A percentile compares a stretch with the other conserved stretches of the same genome.
These are phyloP conservation scores for Cryptosporidium meleagridis DNA, from an alignment of 169 alveolate species.

Conservation along the genomic window DNA sequence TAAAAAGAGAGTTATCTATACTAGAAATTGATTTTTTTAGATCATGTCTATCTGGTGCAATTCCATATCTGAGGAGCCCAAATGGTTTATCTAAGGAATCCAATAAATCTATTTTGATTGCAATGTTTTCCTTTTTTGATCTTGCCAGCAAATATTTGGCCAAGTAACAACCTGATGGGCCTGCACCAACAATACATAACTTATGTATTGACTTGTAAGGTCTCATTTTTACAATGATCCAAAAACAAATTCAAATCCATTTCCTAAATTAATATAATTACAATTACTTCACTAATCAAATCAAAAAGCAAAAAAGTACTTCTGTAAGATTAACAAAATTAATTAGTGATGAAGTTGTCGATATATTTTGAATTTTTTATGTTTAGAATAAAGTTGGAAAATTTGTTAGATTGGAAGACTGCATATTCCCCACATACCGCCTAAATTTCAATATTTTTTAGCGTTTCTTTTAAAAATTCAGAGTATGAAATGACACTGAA, in stretches of 20 bases:
- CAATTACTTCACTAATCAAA: neutral
- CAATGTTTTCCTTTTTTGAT: slow-evolving; percentile 13
- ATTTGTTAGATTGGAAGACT: neutral
- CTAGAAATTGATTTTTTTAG: slow-evolving; percentile 19
- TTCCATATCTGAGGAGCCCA: slow-evolving; percentile 63
- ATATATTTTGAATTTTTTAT: neutral
- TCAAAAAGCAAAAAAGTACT: neutral
- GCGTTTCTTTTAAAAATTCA: slow-evolving; percentile 12
- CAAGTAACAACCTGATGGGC: slow-evolving; percentile 70
- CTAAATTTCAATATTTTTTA: slow-evolving; percentile 19
- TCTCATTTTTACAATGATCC: neutral
- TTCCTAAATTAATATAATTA: neutral
- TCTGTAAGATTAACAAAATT: neutral
- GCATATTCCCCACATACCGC: neutral
- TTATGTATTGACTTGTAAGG: neutral
- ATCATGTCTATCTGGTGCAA: slow-evolving; percentile 56
- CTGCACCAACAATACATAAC: slow-evolving; percentile 64
- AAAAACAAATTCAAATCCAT: neutral
- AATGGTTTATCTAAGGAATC: slow-evolving; percentile 50
- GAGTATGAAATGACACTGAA: slow-evolving; percentile 13
- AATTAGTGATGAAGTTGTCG: neutral
- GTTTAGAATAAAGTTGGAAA: neutral
- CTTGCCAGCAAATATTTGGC: slow-evolving; percentile 20
- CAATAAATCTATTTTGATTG: slow-evolving; percentile 40
- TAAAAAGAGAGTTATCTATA: slow-evolving; percentile 54